phyloP scores from a whole-genome alignment of 2,329 filamentous ascomycete species.

The Mycocentrospora acerina region DNA sequence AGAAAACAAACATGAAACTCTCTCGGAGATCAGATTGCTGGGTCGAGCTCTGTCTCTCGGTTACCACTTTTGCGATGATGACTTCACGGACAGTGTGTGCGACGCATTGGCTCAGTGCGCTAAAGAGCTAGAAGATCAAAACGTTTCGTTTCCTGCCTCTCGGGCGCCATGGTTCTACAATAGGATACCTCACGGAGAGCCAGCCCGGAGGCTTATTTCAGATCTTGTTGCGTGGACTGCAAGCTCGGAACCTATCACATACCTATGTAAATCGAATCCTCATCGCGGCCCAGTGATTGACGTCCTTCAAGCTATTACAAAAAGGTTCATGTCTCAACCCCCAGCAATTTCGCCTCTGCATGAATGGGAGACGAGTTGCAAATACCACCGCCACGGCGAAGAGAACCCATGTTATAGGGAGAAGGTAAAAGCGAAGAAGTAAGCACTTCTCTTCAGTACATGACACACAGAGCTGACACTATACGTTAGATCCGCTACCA shows the following conservation, averaged over 20 bases:
- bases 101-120: neutral
- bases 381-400: constrained; percentile 1
- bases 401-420: neutral
- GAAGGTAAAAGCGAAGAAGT: neutral
- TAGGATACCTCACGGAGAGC: too few species aligned
- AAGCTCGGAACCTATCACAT: too few species aligned
- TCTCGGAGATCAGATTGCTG: too few species aligned
- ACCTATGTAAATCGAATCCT: too few species aligned
- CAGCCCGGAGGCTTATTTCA: too few species aligned
- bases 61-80: neutral
- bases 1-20: too few species aligned
- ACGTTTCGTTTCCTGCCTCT: too few species aligned
- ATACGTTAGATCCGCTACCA: neutral
- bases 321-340: neutral
- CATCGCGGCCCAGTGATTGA: neutral
- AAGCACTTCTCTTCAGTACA: neutral
- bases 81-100: neutral
- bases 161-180: too few species aligned
- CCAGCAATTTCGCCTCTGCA: neutral
- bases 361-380: neutral
- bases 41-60: neutral
- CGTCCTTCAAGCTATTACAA: neutral
- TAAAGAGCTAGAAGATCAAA: neutral
- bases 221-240: too few species aligned
- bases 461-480: neutral